Percentiles rank a stretch among this genome's conserved stretches.
Conservation (phyloP, 768 basidiomycete species). For the Dendrothele bispora region DNA sequence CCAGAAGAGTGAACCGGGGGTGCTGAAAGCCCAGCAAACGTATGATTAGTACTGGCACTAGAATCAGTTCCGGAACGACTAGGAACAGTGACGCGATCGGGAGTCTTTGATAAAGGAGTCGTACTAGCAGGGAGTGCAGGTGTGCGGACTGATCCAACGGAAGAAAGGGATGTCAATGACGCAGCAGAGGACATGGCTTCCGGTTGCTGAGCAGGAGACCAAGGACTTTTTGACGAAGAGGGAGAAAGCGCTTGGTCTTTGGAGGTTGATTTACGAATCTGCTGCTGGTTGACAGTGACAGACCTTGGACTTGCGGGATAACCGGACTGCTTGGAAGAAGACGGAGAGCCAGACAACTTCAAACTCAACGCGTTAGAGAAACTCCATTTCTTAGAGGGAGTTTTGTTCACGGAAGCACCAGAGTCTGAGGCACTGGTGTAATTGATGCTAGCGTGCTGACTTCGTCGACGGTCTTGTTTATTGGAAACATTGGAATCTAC, state of each 20-base stretch:
- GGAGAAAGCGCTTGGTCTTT: slow-evolving; percentile 59
- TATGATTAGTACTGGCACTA: slow-evolving; percentile 69
- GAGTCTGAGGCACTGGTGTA: slow-evolving; percentile 43
- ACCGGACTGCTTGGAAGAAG: slow-evolving; percentile 55
- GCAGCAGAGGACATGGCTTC: slow-evolving; percentile 80
- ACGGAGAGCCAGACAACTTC: slow-evolving; percentile 67
- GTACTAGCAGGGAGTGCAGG: slow-evolving; percentile 37
- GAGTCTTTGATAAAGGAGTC: slow-evolving; percentile 51
- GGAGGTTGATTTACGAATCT: slow-evolving; percentile 66
- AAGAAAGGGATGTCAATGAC: slow-evolving; percentile 74
- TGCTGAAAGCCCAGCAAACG: slow-evolving; percentile 48
- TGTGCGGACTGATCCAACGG: slow-evolving; percentile 62
- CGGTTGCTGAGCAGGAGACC: slow-evolving; percentile 71
- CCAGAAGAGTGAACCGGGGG: slow-evolving; percentile 39
- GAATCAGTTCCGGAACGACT: slow-evolving; percentile 78
- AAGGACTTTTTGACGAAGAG: slow-evolving; percentile 45
- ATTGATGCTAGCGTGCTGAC: slow-evolving; percentile 36
- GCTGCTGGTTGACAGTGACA: slow-evolving; percentile 59
- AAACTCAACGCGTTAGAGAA: slow-evolving; percentile 84
- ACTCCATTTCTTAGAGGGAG: slow-evolving; percentile 96
- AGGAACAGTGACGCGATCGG: slow-evolving; percentile 52
- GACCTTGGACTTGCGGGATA: slow-evolving; percentile 69
- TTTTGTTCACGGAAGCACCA: slow-evolving; percentile 55
- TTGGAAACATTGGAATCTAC: slow-evolving; percentile 53
- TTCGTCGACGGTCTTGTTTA: slow-evolving; percentile 34